Percentiles rank a stretch among this genome's conserved stretches.
phyloP scores from a whole-genome alignment of 2,329 filamentous ascomycete species.

The Exophiala calicioides region DNA sequence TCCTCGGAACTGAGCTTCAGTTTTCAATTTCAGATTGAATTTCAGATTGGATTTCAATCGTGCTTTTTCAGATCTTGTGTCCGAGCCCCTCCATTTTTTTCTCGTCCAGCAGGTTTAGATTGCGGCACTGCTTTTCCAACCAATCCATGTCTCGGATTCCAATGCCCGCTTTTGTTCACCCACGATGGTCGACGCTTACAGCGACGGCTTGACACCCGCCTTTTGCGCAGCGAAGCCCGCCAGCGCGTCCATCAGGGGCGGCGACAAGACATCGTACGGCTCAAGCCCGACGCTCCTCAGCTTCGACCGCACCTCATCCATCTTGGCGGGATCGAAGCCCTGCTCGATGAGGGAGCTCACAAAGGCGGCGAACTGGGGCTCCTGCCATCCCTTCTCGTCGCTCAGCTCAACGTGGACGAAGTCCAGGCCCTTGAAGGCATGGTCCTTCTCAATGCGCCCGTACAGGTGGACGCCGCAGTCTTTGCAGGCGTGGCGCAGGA shows the following conservation, averaged over 20 bases:
- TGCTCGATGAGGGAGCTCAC: conserved; percentile 70
- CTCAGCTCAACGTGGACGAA: conserved; percentile 68
- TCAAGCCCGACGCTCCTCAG: conserved; percentile 59
- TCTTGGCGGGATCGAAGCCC: conserved; percentile 58
- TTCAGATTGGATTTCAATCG: too few species aligned
- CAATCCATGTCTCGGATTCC: too few species aligned
- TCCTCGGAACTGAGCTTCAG: too few species aligned
- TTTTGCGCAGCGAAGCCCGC: conserved; percentile 58
- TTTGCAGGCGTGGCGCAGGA: conserved; percentile 62
- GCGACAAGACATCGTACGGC: conserved; percentile 64
- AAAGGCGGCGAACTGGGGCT: conserved; percentile 69
- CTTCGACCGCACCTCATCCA: conserved; percentile 56
- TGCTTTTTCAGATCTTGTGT: too few species aligned
- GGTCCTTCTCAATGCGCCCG: conserved; percentile 65
- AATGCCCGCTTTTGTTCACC: too few species aligned
- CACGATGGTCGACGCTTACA: too few species aligned
- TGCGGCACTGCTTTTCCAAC: too few species aligned
- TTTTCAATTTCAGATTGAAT: too few species aligned
- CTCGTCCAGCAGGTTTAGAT: too few species aligned
- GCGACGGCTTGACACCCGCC: conserved; percentile 35
- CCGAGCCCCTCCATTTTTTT: too few species aligned
- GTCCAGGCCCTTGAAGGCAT: conserved; percentile 68
- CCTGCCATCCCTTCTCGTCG: conserved; percentile 65
- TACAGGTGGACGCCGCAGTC: conserved; percentile 64
- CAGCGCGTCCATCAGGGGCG: conserved; percentile 63